Evolutionary conservation across 1,284 basidiomycete species (phyloP), one percentile per base, ranked within the genome.

Genomic region (Bjerkandera adusta): DNA sequence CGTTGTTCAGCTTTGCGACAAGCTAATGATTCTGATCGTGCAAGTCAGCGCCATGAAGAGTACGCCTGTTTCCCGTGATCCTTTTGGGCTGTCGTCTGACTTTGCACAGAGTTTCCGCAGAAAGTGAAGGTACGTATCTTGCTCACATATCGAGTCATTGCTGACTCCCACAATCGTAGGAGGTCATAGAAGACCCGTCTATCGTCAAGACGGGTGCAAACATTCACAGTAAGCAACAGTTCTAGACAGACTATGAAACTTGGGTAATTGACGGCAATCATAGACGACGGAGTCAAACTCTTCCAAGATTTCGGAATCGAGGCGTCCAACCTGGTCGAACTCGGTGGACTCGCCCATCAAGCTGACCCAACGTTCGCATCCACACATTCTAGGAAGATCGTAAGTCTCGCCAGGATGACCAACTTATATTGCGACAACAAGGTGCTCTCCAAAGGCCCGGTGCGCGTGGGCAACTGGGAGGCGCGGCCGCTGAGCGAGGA

Each of bases 231-330:
- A 49, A 50, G 75, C 32, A 20, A 4, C 2, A 13, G 40, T 40
- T 3, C 8, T 24, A 18, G 5, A 15, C 1, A 29, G 36, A 27
- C 35, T 35, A 10, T 13, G 1, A 4, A 1, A n/a, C 3, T 26
- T 11, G 6, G 27, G 13, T 46, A 10, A 7, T 16, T 13, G 5
- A 26, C 52, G 12, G 54, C 32, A 2, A 1, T 48, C 2, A n/a
- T 47, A 83, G 82, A 75, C 42, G 83, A 85, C 30, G 83, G 79
- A 5, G 67, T 69, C 54, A 85, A 84, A 53, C 68, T 85, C 3
- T 78, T 74, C 52, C 64, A 70, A 18, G 82, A 85, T 57, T 83
- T 73, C 53, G 79, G 77, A n/a, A 69, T 85, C 45, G 60, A 68
- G 26, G 63, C 75, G 6, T 62, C 65, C 18, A 73, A 71, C 35